Percentiles rank a stretch among this genome's conserved stretches.
These are phyloP conservation scores for Lycium barbarum DNA, from an alignment of 257 asterid genomes.

Conservation along the genomic window DNA sequence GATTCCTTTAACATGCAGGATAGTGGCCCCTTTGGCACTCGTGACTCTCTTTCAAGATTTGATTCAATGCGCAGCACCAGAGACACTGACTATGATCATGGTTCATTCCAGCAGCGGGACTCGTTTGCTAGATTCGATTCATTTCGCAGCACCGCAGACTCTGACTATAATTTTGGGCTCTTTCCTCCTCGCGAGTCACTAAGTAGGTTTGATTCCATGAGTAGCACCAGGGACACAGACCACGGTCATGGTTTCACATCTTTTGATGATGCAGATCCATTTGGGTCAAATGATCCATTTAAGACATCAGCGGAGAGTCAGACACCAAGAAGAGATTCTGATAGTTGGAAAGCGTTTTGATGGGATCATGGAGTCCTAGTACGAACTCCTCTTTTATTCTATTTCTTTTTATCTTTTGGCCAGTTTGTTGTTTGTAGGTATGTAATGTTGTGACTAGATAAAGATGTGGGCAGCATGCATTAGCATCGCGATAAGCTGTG, in stretches of 20 bases:
- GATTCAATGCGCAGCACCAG: slow-evolving; percentile 67
- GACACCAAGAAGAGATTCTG: slow-evolving; percentile 74
- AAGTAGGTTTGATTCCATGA: slow-evolving; percentile 66
- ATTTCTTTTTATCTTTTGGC: slow-evolving; percentile 3
- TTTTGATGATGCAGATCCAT: slow-evolving; percentile 83
- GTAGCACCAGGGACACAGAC: slow-evolving; percentile 69
- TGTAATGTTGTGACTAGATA: slow-evolving; percentile 16
- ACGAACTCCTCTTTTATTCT: slow-evolving; percentile 18
- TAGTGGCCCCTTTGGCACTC: slow-evolving; percentile 50
- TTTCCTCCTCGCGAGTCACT: slow-evolving; percentile 47
- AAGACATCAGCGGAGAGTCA: slow-evolving; percentile 65
- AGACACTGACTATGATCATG: slow-evolving; percentile 79
- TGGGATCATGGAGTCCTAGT: neutral
- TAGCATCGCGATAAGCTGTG: neutral
- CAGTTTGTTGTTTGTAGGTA: slow-evolving; percentile 30
- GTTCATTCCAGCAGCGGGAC: slow-evolving; percentile 58
- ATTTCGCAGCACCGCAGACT: slow-evolving; percentile 69
- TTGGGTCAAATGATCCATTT: slow-evolving; percentile 71
- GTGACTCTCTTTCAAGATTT: slow-evolving; percentile 73
- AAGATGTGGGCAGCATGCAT: slow-evolving; percentile 1
- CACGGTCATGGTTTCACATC: slow-evolving; percentile 69
- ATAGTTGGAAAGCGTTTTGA: slow-evolving; percentile 89
- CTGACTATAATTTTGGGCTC: slow-evolving; percentile 65
- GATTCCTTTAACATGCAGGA: slow-evolving; percentile 69
- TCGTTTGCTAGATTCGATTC: slow-evolving; percentile 70